A percentile compares a stretch with the other conserved stretches of the same genome.
Evolutionary conservation across 2,329 filamentous ascomycete species (phyloP).

Genomic region (Aquanectria penicillioides): DNA sequence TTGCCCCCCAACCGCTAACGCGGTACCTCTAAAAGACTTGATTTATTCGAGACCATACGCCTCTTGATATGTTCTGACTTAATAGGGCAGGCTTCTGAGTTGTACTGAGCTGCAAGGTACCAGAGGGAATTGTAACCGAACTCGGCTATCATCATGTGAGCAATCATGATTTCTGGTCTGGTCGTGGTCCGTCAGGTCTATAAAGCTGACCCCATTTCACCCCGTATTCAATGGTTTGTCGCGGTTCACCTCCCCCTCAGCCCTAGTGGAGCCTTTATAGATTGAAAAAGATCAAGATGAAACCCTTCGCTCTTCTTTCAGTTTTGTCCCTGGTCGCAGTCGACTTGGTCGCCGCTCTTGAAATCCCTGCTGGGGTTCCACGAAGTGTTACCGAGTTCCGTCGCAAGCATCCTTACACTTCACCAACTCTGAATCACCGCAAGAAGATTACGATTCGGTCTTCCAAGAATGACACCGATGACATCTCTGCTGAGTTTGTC

Average conservation of each 20-base stretch:
- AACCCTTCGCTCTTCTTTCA: constrained; percentile 33
- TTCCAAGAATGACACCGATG: constrained; percentile 33
- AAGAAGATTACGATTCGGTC: constrained; percentile 33
- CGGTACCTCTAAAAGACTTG: background rate
- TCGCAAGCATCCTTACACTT: constrained; percentile 32
- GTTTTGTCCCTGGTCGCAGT: constrained; percentile 30
- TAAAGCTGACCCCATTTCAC: no score
- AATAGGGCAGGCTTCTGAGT: background rate
- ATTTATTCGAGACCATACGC: background rate
- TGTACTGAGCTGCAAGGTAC: background rate
- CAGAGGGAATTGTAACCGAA: no score
- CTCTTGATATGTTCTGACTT: background rate
- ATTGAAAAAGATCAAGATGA: constrained; percentile 25
- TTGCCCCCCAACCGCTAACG: background rate
- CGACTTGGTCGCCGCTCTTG: constrained; percentile 29
- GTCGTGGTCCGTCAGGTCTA: no score
- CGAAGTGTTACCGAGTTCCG: constrained; percentile 39
- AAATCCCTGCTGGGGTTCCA: constrained; percentile 38
- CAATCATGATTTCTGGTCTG: no score
- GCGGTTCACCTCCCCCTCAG: background rate
- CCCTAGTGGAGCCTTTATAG: background rate
- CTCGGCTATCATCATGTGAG: no score
- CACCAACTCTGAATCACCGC: constrained; percentile 22
- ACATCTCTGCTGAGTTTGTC: constrained; percentile 34
- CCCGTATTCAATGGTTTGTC: background rate